Evolutionary conservation across 164 flowering plant genomes (phyloP), one percentile per base, ranked within the genome.

Genomic region (Warburgia ugandensis): DNA sequence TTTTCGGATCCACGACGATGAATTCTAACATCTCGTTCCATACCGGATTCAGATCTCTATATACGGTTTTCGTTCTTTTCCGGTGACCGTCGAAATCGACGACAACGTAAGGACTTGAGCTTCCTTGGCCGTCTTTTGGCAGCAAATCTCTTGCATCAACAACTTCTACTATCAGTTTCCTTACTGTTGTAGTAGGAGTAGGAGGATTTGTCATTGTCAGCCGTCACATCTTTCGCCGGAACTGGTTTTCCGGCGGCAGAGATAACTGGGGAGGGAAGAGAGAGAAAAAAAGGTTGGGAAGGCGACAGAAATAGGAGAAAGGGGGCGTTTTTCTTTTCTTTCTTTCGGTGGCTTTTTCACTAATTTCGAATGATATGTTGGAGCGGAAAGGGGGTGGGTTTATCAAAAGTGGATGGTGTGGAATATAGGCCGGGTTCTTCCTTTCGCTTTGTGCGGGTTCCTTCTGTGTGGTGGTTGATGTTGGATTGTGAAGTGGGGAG

Each of bases 91-190:
- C 94, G 60, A 86, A 92, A 27, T 89, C 94, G 0, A 56, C 87
- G 2, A 86, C 62, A n/a, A 84, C 95, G 52, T 82, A 92, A 0
- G 97, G 75, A 61, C 95, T 86, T 1, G 97, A 86, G 76, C 92
- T 88, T 1, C 99, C 99, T 59, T 80, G 85, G 1, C 99, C 97
- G 53, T 92, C 99, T 49, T 92, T 92, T 3, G 99, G 99, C 29
- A 88, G 77, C 6, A 92, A 76, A 50, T 86, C 78, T 6, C 88
- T 74, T 1, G 89, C 95, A 7, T 86, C 89, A 13, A 73, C 54
- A 0, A 92, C 82, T 37, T 92, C 99, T 0, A 92, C 91, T 3
- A 75, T 35, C 2, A 92, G 78, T 57, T 73, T 88, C 19, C 95
- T 73, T 2, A 68, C 49, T 3, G 67, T 62, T 13, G 52, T n/a